Evolutionary conservation across 2,329 filamentous ascomycete species (phyloP), one percentile per base, ranked within the genome.

Genomic region (Alternaria sp.): DNA sequence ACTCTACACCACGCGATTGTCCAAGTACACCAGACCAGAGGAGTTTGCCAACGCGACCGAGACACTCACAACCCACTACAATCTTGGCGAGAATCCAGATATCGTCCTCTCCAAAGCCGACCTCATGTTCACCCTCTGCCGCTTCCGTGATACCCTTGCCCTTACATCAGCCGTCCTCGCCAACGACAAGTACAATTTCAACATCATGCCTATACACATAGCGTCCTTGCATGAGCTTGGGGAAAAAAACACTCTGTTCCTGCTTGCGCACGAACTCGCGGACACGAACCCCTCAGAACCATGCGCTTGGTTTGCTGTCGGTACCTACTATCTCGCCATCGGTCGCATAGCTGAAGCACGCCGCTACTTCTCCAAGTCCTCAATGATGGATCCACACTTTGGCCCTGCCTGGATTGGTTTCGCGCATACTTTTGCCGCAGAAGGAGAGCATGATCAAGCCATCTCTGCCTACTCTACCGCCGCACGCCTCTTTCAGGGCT

Each of bases 321-420:
- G 93, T 11, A 90, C 94, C 30, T 99, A 98, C 83, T 99, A 99
- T 79, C 89, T 98, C 65, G 85, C 90, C 16, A 97, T 94, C 54
- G 88, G 89, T 69, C 94, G 93, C 73, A 93, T 99, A 59, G 91
- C 95, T 4, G 95, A 99, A 80, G 94, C 96, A 10, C 89, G 95
- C 11, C 89, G 94, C 40, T 99, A 95, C 83, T 99, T 99, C 12
- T 60, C 92, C 73, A 99, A 99, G 80, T 92, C 96, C 5, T 97
- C 92, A 67, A 91, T 98, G 84, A 94, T 99, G 90, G 94, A 99
- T 74, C 92, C 94, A 7, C 94, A 98, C 81, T 99, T 97, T 72
- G 94, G 94, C 0, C 92, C 95, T 1, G 95, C 95, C 3, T 99
- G 95, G 95, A 98, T 99, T 66, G 95, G 96, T 1, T 99, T 99